These are phyloP conservation scores for Fraxinus floribunda DNA, from an alignment of 305 asterid genomes.

Conservation along the genomic window DNA sequence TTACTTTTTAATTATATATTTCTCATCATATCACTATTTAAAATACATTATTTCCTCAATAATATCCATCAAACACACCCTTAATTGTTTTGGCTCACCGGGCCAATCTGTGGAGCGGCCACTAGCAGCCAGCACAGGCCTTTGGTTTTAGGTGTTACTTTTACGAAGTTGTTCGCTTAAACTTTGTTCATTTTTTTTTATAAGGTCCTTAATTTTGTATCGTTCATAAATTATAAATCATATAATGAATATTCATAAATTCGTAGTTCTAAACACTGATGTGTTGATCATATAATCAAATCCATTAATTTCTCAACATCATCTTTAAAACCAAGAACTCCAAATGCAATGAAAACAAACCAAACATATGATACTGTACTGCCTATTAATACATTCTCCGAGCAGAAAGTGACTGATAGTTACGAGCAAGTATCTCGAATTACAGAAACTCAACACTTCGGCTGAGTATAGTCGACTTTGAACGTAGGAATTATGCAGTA, in stretches of 20 bases:
- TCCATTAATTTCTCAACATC: not conserved
- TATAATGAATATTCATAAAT: not conserved
- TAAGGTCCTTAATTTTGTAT: not conserved
- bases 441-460: not conserved
- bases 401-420: not conserved
- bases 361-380: not conserved
- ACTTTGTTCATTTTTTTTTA: no score
- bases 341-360: not conserved
- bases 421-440: not conserved
- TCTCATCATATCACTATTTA: no score
- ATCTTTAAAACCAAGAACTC: not conserved
- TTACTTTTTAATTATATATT: no score
- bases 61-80: no score
- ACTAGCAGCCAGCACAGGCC: not conserved
- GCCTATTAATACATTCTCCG: not conserved
- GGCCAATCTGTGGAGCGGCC: not conserved
- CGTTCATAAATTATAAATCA: not conserved
- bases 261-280: not conserved
- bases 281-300: not conserved
- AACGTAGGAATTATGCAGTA: not conserved
- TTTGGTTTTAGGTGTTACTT: not conserved
- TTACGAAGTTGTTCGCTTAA: not conserved
- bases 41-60: no score
- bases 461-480: not conserved
- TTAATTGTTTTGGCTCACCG: not conserved